A percentile compares a stretch with the other conserved stretches of the same genome.
phyloP scores from a whole-genome alignment of 805 yeast genomes.

The Metschnikowia borealis region DNA sequence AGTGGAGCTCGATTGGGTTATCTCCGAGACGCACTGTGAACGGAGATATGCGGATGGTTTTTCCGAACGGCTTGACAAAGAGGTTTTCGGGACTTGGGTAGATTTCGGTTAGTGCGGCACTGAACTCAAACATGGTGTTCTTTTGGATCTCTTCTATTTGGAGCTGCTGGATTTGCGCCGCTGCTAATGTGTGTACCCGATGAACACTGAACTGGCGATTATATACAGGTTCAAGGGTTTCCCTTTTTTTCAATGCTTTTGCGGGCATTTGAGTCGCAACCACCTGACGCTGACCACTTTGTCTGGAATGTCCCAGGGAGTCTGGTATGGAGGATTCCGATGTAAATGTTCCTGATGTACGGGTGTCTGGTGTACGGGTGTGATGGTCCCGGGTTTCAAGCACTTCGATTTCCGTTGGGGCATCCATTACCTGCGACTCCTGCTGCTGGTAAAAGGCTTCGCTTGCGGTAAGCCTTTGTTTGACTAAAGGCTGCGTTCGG shows the following conservation, averaged over 20 bases:
- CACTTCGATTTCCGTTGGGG: background rate
- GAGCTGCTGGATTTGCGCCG: background rate
- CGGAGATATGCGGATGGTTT: constrained; percentile 14
- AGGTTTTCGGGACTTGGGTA: constrained; percentile 9
- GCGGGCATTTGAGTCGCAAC: background rate
- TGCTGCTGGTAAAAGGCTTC: constrained; percentile 6
- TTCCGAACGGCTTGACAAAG: constrained; percentile 14
- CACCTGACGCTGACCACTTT: background rate
- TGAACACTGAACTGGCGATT: background rate
- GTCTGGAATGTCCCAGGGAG: background rate
- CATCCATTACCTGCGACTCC: background rate
- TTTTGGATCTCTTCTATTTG: background rate
- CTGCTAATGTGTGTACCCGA: background rate
- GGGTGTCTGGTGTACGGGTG: background rate
- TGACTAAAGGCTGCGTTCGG: background rate
- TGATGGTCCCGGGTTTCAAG: background rate
- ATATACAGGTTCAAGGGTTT: background rate
- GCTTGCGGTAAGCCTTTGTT: background rate
- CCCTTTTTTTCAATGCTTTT: too few species aligned
- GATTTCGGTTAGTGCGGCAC: background rate
- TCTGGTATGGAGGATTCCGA: background rate
- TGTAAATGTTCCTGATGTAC: background rate
- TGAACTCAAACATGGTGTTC: constrained; percentile 5
- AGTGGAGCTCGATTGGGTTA: constrained; percentile 7
- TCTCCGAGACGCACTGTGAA: constrained; percentile 6